Percentiles rank a stretch among this genome's conserved stretches.
Evolutionary conservation across 768 basidiomycete genomes (phyloP).

Genomic region (Asterophora parasitica): DNA sequence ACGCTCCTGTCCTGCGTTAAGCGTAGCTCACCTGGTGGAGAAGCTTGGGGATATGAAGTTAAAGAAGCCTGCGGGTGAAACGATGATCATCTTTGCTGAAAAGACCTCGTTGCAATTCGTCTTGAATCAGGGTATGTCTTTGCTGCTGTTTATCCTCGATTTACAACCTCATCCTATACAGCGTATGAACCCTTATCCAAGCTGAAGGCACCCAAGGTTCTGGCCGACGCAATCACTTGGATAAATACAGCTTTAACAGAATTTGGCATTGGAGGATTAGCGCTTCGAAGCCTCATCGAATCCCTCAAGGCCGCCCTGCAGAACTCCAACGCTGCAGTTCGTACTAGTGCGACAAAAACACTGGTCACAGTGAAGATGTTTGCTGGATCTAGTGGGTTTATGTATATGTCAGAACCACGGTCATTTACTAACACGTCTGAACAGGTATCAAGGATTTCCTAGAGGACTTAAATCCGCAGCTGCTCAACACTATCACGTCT

Average conservation of each 20-base stretch:
- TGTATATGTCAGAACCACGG: not conserved
- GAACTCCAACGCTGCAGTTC: slow-evolving; percentile 91
- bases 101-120: slow-evolving; percentile 94
- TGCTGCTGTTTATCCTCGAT: not conserved
- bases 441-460: slow-evolving; percentile 88
- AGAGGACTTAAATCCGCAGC: slow-evolving; percentile 91
- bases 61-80: slow-evolving; percentile 93
- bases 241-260: slow-evolving; percentile 81
- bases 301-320: slow-evolving; percentile 83
- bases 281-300: slow-evolving; percentile 80
- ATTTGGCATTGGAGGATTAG: slow-evolving; percentile 87
- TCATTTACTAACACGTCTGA: not conserved
- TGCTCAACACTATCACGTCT: slow-evolving; percentile 80
- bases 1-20: slow-evolving; percentile 77
- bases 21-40: slow-evolving; percentile 78
- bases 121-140: slow-evolving; percentile 69
- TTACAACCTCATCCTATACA: slow-evolving; percentile 25
- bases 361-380: slow-evolving; percentile 89
- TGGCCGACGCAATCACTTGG: slow-evolving; percentile 89
- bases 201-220: slow-evolving; percentile 95
- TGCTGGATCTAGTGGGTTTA: slow-evolving; percentile 71
- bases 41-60: slow-evolving; percentile 95
- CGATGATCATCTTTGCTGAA: slow-evolving; percentile 79
- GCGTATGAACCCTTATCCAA: slow-evolving; percentile 92
- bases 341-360: slow-evolving; percentile 90